Conservation (phyloP, 495 filamentous ascomycete species). For the Geoglossum glabrum region DNA sequence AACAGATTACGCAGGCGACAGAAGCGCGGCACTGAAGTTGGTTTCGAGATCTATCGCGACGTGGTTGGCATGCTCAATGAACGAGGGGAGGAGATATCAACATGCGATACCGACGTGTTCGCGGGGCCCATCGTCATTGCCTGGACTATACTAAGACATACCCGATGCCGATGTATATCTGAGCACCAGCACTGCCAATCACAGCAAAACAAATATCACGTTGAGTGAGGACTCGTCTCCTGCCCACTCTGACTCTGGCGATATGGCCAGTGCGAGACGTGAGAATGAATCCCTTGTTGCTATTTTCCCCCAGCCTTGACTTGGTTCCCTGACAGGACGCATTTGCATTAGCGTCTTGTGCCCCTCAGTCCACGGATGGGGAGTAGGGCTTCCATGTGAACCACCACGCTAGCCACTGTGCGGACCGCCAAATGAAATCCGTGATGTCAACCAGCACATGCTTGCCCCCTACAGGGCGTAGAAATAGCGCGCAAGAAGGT, state of each 20-base stretch:
- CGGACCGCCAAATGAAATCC: background rate
- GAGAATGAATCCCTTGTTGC: background rate
- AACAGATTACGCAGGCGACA: background rate
- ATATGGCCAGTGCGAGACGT: background rate
- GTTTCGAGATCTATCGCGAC: background rate
- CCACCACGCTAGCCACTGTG: background rate
- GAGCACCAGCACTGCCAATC: background rate
- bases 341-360: background rate
- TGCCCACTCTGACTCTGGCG: background rate
- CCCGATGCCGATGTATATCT: background rate
- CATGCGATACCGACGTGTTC: background rate
- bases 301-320: background rate
- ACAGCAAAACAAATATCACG: background rate
- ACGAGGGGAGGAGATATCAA: background rate
- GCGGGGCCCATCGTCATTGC: conserved; percentile 3
- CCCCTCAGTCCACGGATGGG: background rate
- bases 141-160: background rate
- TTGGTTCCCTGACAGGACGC: background rate
- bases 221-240: background rate
- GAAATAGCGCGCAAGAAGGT: background rate
- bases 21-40: background rate
- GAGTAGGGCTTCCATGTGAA: background rate
- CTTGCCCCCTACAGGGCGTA: background rate
- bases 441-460: background rate
- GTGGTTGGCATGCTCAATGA: background rate